Evolutionary conservation across 2,329 filamentous ascomycete species (phyloP).

Genomic region (Neopestalotiopsis sp.): DNA sequence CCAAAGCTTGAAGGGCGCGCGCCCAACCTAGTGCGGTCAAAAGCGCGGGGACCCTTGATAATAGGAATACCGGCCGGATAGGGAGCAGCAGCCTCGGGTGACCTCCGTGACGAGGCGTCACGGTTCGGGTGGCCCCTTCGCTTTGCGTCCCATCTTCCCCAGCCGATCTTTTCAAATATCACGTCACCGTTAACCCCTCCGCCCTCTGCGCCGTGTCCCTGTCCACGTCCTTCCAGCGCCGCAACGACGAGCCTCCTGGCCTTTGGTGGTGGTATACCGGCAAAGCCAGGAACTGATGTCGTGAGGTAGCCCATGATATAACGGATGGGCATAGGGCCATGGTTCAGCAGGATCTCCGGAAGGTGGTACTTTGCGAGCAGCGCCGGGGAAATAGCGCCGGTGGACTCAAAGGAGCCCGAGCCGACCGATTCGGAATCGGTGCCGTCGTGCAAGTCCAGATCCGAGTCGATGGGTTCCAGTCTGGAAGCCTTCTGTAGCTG

Average conservation of each 20-base stretch:
- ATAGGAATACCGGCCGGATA: conserved; percentile 64
- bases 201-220: conserved; percentile 58
- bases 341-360: conserved; percentile 85
- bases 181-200: conserved; percentile 73
- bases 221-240: conserved; percentile 80
- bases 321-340: conserved; percentile 91
- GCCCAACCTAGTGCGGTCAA: conserved; percentile 54
- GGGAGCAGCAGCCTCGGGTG: conserved; percentile 47
- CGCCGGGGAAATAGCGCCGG: conserved; percentile 81
- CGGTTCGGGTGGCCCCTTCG: conserved; percentile 67
- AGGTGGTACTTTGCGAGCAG: conserved; percentile 91
- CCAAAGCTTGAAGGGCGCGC: conserved; percentile 65
- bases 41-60: conserved; percentile 48
- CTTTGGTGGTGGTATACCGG: conserved; percentile 85
- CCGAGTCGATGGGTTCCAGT: conserved; percentile 77
- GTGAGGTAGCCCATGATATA: conserved; percentile 96
- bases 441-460: conserved; percentile 82
- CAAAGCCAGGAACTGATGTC: conserved; percentile 91
- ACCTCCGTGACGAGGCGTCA: conserved; percentile 44
- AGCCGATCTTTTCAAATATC: conserved; percentile 93
- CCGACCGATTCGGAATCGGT: conserved; percentile 52
- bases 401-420: conserved; percentile 67
- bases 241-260: conserved; percentile 91
- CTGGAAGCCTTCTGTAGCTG: conserved; percentile 62
- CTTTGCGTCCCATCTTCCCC: conserved; percentile 93